Evolutionary conservation across 2,329 filamentous ascomycete species (phyloP), one percentile per base, ranked within the genome.

Genomic region (Hymenoscyphus albidus): DNA sequence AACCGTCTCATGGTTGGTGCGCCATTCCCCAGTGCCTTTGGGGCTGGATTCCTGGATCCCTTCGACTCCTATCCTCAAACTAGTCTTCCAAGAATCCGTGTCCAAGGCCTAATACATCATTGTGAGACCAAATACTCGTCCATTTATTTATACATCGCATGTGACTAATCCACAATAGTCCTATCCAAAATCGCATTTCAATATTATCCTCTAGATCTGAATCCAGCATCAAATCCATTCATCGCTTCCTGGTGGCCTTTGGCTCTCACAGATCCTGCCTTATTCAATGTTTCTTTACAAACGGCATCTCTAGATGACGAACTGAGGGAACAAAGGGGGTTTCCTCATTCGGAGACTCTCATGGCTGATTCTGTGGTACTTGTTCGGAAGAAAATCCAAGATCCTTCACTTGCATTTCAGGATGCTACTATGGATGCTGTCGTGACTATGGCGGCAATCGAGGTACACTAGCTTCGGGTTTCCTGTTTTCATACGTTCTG

Each of bases 171-270:
- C 61, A 68, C 73, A 2, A n/a, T 62, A 85, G 84, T 87, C 66
- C 74, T 85, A 3, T 78, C 80, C 54, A 84, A 81, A 56, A 86
- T 87, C 58, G 82, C 83, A 0, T 86, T 86, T 60, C 81, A 85
- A 67, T 86, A 86, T 69, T 86, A 86, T 68, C 84, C 84, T 0
- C 75, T 85, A 22, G 84, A 86, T 61, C 74, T 84, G 7, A 80
- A 77, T 65, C 70, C 78, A n/a, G 73, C 73, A 0, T 83, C 84
- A 7, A 86, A 86, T 68, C 84, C 84, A 0, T 86, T 86, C 65
- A 74, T 86, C 18, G 75, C 85, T 6, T 85, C 83, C 0, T 86
- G 84, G 84, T 86, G 84, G 83, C 84, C 84, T 0, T 76, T 83
- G 0, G 83, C 84, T 0, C 77, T 86, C 0, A 79, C 77, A 0